Evolutionary conservation across 2,329 filamentous ascomycete species (phyloP).

Genomic region (Microascus cirrosus): DNA sequence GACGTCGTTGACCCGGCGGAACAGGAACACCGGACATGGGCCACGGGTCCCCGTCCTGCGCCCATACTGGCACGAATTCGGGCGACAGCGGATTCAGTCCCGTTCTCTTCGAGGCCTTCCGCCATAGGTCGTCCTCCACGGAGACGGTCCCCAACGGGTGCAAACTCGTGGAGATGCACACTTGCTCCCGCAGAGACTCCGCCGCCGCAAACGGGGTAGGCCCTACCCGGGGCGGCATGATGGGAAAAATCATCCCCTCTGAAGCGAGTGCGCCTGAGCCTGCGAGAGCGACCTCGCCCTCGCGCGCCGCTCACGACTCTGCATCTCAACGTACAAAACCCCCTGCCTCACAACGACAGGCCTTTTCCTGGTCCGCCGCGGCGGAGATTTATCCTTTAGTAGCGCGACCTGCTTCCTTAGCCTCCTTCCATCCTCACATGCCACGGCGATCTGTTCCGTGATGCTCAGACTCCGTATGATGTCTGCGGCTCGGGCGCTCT

Average conservation of each 20-base stretch:
- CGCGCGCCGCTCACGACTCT: slow-evolving; percentile 27
- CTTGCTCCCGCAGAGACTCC: too few relatives aligned
- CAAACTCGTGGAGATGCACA: too few relatives aligned
- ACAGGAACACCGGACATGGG: background rate
- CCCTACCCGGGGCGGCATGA: background rate
- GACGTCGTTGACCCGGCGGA: background rate
- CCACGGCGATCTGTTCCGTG: slow-evolving; percentile 17
- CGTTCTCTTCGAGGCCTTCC: slow-evolving; percentile 6
- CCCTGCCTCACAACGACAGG: slow-evolving; percentile 32
- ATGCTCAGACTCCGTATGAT: slow-evolving; percentile 26
- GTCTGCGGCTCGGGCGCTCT: slow-evolving; percentile 22
- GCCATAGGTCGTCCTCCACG: background rate
- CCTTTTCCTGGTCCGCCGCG: slow-evolving; percentile 32
- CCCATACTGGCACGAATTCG: slow-evolving; percentile 18
- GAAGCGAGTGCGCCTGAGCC: background rate
- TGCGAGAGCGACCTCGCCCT: background rate
- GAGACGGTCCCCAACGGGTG: too few relatives aligned
- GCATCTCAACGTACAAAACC: slow-evolving; percentile 37
- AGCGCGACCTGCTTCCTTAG: slow-evolving; percentile 28
- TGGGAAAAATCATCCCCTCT: slow-evolving; percentile 6
- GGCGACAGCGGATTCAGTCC: slow-evolving; percentile 16
- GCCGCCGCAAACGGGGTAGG: too few relatives aligned
- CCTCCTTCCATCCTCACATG: slow-evolving; percentile 11
- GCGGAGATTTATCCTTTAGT: slow-evolving; percentile 30
- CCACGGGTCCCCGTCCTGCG: background rate